These are phyloP conservation scores for Yamadazyma sp. DNA, from an alignment of 1,139 yeast species.

Conservation along the genomic window DNA sequence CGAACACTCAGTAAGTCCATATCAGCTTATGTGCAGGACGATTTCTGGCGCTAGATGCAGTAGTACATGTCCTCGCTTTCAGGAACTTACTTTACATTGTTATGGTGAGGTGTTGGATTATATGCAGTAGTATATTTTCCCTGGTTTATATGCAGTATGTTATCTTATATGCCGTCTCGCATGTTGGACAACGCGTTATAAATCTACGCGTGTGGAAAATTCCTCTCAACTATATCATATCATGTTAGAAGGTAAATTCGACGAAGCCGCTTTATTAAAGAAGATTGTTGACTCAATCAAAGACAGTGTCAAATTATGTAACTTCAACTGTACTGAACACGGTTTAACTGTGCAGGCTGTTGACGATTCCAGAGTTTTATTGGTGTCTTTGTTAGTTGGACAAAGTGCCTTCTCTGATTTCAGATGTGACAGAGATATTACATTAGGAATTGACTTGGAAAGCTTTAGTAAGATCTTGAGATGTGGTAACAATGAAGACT, in stretches of 20 bases:
- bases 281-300: conserved; percentile 90
- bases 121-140: no score
- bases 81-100: no score
- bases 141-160: no score
- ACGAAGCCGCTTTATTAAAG: conserved; percentile 87
- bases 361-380: conserved; percentile 93
- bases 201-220: background rate
- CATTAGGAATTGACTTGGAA: conserved; percentile 87
- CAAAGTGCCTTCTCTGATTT: conserved; percentile 88
- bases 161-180: no score
- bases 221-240: no score
- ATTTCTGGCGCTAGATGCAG: no score
- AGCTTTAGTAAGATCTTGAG: conserved; percentile 84
- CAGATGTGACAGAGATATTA: conserved; percentile 93
- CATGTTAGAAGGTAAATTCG: conserved; percentile 97
- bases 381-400: conserved; percentile 86
- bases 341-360: conserved; percentile 98
- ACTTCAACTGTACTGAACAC: conserved; percentile 91
- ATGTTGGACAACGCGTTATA: background rate
- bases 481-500: conserved; percentile 90
- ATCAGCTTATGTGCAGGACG: background rate
- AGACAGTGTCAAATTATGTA: conserved; percentile 91
- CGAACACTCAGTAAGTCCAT: background rate
- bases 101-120: no score
- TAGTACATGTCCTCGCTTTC: no score